Evolutionary conservation across 2,329 filamentous ascomycete genomes (phyloP).

Genomic region (Emergomyces pasteurianus): DNA sequence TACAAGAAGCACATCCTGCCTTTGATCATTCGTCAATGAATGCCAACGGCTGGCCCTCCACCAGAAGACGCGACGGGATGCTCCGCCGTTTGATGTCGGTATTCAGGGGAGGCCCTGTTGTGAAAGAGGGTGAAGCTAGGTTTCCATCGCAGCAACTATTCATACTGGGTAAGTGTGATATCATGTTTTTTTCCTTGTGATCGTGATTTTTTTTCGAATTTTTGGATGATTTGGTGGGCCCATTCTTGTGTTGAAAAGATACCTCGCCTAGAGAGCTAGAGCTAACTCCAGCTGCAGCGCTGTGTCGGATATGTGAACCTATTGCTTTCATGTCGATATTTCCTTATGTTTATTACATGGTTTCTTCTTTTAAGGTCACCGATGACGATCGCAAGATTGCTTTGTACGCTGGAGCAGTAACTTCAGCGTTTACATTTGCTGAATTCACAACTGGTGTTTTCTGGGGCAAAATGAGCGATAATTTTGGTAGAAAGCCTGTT

Average conservation of each 20-base stretch:
- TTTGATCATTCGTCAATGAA: not conserved
- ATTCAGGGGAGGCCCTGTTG: not conserved
- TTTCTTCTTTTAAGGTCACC: constrained; percentile 78
- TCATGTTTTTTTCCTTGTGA: not conserved
- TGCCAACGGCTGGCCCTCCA: not conserved
- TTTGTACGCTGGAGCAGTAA: constrained; percentile 90
- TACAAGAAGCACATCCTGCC: not conserved
- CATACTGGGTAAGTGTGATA: constrained; percentile 36
- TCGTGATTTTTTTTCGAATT: constrained; percentile 2
- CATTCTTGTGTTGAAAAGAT: too few species aligned
- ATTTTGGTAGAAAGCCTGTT: constrained; percentile 83
- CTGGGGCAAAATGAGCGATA: constrained; percentile 89
- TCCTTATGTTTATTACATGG: constrained; percentile 97
- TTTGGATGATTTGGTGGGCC: constrained; percentile 7
- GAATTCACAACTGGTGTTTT: constrained; percentile 87
- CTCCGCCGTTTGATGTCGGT: not conserved
- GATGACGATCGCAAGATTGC: constrained; percentile 68
- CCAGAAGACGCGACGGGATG: not conserved
- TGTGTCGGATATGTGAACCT: constrained; percentile 93
- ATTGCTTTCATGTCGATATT: constrained; percentile 99
- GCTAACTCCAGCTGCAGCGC: constrained; percentile 40
- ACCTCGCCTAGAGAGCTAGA: too few species aligned
- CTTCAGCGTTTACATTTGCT: constrained; percentile 88
- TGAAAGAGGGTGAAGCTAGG: constrained; percentile 24
- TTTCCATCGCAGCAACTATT: constrained; percentile 50